These are phyloP conservation scores for Cordyceps farinosa DNA, from an alignment of 2,329 filamentous ascomycete genomes.

Conservation along the genomic window DNA sequence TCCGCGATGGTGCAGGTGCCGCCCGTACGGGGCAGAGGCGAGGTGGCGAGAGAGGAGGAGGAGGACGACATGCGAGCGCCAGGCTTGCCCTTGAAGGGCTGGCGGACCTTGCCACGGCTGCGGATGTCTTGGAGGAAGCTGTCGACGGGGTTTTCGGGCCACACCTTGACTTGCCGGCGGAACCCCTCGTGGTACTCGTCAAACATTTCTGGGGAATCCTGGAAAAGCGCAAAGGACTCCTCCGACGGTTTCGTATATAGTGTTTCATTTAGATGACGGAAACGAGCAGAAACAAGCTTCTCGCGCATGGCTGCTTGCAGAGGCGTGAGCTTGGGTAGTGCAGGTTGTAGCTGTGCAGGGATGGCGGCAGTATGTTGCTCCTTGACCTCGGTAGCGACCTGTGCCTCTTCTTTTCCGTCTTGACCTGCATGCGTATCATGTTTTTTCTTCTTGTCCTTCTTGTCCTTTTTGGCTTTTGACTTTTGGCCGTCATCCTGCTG, in stretches of 20 bases:
- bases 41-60: conserved; percentile 23
- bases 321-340: conserved; percentile 70
- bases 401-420: conserved; percentile 20
- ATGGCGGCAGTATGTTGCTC: conserved; percentile 24
- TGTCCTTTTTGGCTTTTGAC: conserved; percentile 36
- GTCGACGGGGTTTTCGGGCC: conserved; percentile 96
- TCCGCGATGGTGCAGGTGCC: conserved; percentile 80
- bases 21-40: conserved; percentile 66
- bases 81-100: conserved; percentile 30
- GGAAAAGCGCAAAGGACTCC: conserved; percentile 80
- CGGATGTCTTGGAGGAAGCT: conserved; percentile 73
- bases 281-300: conserved; percentile 91
- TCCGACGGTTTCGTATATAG: conserved; percentile 88
- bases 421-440: conserved; percentile 26
- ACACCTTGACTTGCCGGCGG: conserved; percentile 88
- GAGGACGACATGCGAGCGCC: conserved; percentile 26
- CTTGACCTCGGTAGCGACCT: conserved; percentile 9
- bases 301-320: conserved; percentile 91
- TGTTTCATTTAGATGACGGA: conserved; percentile 95
- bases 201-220: conserved; percentile 86
- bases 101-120: conserved; percentile 56
- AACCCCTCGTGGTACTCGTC: conserved; percentile 95
- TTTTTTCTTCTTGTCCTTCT: conserved; percentile 29
- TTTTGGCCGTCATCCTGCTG: conserved; percentile 21
- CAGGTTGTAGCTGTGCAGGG: conserved; percentile 38